Evolutionary conservation across 2,329 filamentous ascomycete genomes (phyloP), one percentile per base, ranked within the genome.

Genomic region (Arthroderma uncinatum): DNA sequence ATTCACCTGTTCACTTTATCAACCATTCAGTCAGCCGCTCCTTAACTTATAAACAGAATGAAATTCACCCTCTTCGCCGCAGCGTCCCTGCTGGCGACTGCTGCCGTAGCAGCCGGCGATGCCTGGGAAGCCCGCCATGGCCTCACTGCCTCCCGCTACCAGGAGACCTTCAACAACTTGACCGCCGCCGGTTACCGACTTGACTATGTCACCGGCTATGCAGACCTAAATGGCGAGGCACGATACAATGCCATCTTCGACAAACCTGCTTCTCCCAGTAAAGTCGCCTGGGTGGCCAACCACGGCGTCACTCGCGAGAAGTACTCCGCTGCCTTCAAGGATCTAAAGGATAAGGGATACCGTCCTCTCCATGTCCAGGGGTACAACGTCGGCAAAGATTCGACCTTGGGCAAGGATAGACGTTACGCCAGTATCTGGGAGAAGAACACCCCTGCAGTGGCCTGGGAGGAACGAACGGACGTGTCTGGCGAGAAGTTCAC

Each of bases 391-490:
- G 30, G 25, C 21, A 33, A 33, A 6, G 21, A 28, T 2, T 14
- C 47, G 12, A 33, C 47, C 28, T 28, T 1, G 12, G 30, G 47
- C 30, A 28, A 52, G 23, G 10, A 33, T 1, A 52, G 30, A 30
- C 59, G 55, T 4, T 62, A 54, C 39, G 40, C 54, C 12, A 55
- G 37, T 4, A 57, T 62, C 25, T 62, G 58, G 58, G 44, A 60
- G 12, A 57, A 57, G 21, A 5, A 33, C 16, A 42, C 3, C 16
- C n/a, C 6, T n/a, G 16, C 1, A 42, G 39, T 42, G 4, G 3
- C 2, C 1, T 42, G 39, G 39, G 39, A 42, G 23, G 16, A 21
- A 9, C 0, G 1, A 9, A 10, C 16, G 19, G 39, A 42, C 16
- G 1, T 21, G 19, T 21, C 39, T 3, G 16, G 16, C 9, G 19